phyloP scores from a whole-genome alignment of 2,329 filamentous ascomycete species.

The Trichoderma atrobrunneum region DNA sequence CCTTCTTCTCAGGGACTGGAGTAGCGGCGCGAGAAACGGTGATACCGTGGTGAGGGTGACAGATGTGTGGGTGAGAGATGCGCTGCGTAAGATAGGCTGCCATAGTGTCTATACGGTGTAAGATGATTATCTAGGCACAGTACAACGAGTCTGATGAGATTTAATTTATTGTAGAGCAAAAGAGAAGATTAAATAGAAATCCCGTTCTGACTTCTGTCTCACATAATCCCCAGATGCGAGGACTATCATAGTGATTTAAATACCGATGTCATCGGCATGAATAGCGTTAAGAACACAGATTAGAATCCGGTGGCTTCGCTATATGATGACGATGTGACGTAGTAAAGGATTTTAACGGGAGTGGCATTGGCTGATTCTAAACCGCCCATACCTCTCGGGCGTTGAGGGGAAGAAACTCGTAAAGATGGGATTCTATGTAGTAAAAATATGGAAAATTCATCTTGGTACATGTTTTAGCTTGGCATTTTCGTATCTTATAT shows the following conservation, averaged over 20 bases:
- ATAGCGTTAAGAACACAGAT: background rate
- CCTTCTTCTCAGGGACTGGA: background rate
- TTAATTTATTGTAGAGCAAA: background rate
- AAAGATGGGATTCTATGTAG: background rate
- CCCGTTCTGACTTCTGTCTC: background rate
- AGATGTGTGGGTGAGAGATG: slow-evolving; percentile 4
- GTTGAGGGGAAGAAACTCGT: background rate
- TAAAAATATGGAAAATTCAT: no score
- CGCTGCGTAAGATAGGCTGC: slow-evolving; percentile 14
- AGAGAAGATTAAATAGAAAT: background rate
- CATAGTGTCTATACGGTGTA: background rate
- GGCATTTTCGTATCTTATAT: background rate
- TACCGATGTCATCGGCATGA: background rate
- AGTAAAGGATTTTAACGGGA: background rate
- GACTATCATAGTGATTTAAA: background rate
- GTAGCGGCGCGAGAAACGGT: slow-evolving; percentile 2
- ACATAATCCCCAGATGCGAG: background rate
- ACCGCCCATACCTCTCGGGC: background rate
- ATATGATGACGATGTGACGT: background rate
- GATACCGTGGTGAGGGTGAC: slow-evolving; percentile 9
- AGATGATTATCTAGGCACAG: background rate
- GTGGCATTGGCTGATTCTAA: background rate
- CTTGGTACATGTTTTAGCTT: background rate
- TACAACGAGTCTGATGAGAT: background rate
- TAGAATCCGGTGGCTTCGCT: background rate